These are phyloP conservation scores for Agrostemma githago DNA, from an alignment of 148 eudicot genomes.

Conservation along the genomic window DNA sequence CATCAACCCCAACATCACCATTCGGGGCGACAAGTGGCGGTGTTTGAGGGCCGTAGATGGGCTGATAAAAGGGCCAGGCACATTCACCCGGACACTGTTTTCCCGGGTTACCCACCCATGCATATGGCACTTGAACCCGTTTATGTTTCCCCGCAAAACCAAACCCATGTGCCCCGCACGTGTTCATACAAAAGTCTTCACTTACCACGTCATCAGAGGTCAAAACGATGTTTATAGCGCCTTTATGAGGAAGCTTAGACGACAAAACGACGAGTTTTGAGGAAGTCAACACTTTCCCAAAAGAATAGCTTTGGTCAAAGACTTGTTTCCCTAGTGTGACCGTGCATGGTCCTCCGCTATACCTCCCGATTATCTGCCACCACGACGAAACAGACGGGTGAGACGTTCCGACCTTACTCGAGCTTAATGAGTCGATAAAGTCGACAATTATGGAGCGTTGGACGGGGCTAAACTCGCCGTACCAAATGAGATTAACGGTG, in stretches of 20 bases:
- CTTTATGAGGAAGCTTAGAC: conserved; percentile 20
- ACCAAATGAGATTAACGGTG: conserved; percentile 63
- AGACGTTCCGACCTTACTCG: neutral
- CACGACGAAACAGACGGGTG: conserved; percentile 43
- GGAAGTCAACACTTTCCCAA: conserved; percentile 28
- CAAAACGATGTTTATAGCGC: conserved; percentile 37
- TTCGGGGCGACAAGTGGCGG: conserved; percentile 49
- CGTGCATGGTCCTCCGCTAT: conserved; percentile 20
- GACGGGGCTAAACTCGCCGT: conserved; percentile 51
- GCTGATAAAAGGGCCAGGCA: conserved; percentile 60
- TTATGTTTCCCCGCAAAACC: conserved; percentile 21
- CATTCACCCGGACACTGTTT: conserved; percentile 59
- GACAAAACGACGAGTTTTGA: conserved; percentile 26
- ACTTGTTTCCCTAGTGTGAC: conserved; percentile 31
- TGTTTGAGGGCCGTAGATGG: conserved; percentile 51
- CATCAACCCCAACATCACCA: conserved; percentile 47
- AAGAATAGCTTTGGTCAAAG: conserved; percentile 26
- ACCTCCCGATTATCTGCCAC: conserved; percentile 34
- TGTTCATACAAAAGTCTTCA: conserved; percentile 31
- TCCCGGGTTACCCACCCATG: conserved; percentile 63
- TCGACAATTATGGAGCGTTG: conserved; percentile 53
- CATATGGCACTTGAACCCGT: conserved; percentile 28
- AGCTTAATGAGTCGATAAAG: conserved; percentile 42
- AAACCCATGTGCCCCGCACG: conserved; percentile 41
- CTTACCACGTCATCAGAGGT: conserved; percentile 38